These are phyloP conservation scores for Spiromastix sp. DNA, from an alignment of 2,329 filamentous ascomycete genomes.

Conservation along the genomic window DNA sequence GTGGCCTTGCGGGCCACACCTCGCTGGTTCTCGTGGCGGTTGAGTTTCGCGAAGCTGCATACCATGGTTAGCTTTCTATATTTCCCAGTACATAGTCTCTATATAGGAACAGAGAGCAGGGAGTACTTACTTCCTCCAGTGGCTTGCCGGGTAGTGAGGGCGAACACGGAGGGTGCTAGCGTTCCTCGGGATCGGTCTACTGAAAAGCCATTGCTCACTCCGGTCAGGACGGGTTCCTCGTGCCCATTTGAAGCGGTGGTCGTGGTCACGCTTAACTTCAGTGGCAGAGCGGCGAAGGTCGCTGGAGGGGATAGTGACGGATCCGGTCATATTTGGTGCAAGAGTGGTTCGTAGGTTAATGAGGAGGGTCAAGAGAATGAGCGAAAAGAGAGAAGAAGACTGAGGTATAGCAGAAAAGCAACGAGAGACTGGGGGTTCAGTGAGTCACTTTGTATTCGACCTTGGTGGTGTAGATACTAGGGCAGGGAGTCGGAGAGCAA, in stretches of 20 bases:
- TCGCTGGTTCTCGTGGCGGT: conserved; percentile 8
- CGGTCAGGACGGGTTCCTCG: conserved; percentile 20
- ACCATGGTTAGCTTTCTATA: conserved; percentile 2
- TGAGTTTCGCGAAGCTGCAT: conserved; percentile 2
- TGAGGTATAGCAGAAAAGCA: too few relatives aligned
- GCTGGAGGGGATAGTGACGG: conserved; percentile 32
- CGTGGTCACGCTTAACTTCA: conserved; percentile 33
- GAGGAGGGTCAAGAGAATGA: conserved; percentile 29
- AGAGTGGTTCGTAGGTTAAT: conserved; percentile 2
- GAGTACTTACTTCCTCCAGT: conserved; percentile 14
- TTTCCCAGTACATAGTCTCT: conserved; percentile 7
- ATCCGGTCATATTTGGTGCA: conserved; percentile 10
- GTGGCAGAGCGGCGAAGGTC: conserved; percentile 46
- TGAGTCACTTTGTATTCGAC: too few relatives aligned
- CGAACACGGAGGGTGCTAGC: conserved; percentile 4
- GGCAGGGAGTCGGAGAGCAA: too few relatives aligned
- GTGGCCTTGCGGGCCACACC: conserved; percentile 13
- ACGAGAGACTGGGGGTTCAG: too few relatives aligned
- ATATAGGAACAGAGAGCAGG: too few relatives aligned
- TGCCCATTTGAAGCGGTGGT: conserved; percentile 32
- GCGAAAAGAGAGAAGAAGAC: conserved; percentile 28
- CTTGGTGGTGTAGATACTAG: too few relatives aligned
- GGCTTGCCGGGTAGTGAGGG: conserved; percentile 10
- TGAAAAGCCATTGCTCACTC: background rate
- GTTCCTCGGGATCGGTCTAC: background rate